phyloP scores from a whole-genome alignment of 768 basidiomycete genomes.

The Lentinula sp. region DNA sequence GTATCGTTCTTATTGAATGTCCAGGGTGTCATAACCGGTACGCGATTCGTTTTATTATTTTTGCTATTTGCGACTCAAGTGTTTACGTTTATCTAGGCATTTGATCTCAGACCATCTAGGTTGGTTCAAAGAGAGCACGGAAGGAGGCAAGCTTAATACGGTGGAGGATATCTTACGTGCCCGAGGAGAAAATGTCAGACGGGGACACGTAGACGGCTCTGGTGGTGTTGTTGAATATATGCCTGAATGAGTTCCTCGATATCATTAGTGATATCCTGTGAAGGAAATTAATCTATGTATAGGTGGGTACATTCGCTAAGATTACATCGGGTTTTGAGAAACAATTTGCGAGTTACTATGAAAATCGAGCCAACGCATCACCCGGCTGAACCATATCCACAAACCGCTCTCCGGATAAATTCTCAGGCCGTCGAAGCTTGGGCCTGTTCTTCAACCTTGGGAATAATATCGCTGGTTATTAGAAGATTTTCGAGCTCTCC shows the following conservation, averaged over 20 bases:
- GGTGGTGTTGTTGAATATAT: constrained; percentile 52
- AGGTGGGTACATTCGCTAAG: constrained; percentile 1
- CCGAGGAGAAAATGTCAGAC: constrained; percentile 70
- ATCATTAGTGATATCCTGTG: not conserved
- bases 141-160: constrained; percentile 66
- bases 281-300: constrained; percentile 3
- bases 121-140: constrained; percentile 84
- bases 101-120: constrained; percentile 87
- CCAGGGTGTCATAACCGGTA: constrained; percentile 86
- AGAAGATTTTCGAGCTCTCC: constrained; percentile 87
- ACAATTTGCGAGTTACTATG: not conserved
- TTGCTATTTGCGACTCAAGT: not conserved
- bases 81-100: constrained; percentile 38
- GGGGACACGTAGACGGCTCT: constrained; percentile 36
- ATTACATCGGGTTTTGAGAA: not conserved
- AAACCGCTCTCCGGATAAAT: not conserved
- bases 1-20: constrained; percentile 89
- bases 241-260: not conserved
- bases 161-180: constrained; percentile 77
- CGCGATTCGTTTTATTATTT: not conserved
- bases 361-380: not conserved
- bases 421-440: not conserved
- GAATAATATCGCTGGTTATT: constrained; percentile 63
- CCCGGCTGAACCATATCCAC: not conserved
- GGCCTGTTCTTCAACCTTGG: constrained; percentile 27